Conservation (phyloP, 2,329 filamentous ascomycete genomes). For the Pyrenophora graminea region DNA sequence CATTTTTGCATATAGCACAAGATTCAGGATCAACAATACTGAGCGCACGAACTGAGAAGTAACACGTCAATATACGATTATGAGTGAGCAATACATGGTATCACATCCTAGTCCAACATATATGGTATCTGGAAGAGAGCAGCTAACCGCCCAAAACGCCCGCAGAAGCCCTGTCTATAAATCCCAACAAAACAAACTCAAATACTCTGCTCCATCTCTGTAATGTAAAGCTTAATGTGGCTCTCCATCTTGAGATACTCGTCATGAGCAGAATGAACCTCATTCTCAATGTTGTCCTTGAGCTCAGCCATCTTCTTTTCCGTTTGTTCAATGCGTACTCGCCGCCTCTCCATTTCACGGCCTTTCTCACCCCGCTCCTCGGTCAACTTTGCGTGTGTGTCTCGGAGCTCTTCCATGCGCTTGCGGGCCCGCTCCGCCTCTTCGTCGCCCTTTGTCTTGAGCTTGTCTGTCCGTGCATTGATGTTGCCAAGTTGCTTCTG, state of each 20-base stretch:
- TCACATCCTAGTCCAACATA: slow-evolving; percentile 5
- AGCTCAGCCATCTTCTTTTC: slow-evolving; percentile 99
- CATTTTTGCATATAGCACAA: too few species aligned
- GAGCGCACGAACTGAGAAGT: background rate
- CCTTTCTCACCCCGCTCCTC: slow-evolving; percentile 86
- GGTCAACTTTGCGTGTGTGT: slow-evolving; percentile 76
- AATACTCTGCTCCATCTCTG: slow-evolving; percentile 90
- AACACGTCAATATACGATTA: background rate
- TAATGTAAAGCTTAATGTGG: slow-evolving; percentile 96
- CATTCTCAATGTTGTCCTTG: slow-evolving; percentile 95
- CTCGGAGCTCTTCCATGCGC: slow-evolving; percentile 87
- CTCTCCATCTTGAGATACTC: slow-evolving; percentile 98
- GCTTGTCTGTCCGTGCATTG: slow-evolving; percentile 81
- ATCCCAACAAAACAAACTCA: slow-evolving; percentile 9
- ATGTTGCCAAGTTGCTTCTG: slow-evolving; percentile 84
- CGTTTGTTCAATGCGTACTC: slow-evolving; percentile 94
- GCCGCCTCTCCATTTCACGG: slow-evolving; percentile 86
- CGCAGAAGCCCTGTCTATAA: background rate
- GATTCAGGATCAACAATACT: too few species aligned
- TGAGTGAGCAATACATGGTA: slow-evolving; percentile 10
- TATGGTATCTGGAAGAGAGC: slow-evolving; percentile 3
- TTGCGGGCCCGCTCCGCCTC: slow-evolving; percentile 81
- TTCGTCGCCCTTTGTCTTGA: slow-evolving; percentile 77
- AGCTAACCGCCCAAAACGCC: slow-evolving; percentile 11
- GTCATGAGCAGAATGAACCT: slow-evolving; percentile 86